These are phyloP conservation scores for Candida sanyiensis DNA, from an alignment of 805 yeast species.

Conservation along the genomic window DNA sequence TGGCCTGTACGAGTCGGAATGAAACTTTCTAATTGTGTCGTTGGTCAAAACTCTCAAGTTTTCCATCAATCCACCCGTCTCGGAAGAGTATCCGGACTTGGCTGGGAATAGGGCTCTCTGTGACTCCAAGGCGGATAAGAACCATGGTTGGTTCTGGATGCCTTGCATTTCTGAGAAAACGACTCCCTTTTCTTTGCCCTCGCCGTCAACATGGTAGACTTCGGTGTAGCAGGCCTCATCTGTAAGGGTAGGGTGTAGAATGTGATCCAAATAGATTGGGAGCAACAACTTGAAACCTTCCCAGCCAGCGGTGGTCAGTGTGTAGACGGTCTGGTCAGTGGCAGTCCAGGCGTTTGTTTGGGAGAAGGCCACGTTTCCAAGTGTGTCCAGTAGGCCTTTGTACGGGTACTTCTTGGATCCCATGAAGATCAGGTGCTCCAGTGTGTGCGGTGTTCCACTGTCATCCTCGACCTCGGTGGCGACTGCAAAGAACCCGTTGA, in stretches of 20 bases:
- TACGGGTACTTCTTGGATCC: slow-evolving; percentile 87
- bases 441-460: slow-evolving; percentile 91
- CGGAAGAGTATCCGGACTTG: slow-evolving; percentile 80
- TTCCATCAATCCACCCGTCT: slow-evolving; percentile 85
- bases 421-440: slow-evolving; percentile 92
- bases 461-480: slow-evolving; percentile 88
- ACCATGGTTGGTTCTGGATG: slow-evolving; percentile 73
- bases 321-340: slow-evolving; percentile 92
- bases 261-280: slow-evolving; percentile 87
- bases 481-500: slow-evolving; percentile 91
- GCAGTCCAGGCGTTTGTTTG: slow-evolving; percentile 96
- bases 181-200: slow-evolving; percentile 90
- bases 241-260: slow-evolving; percentile 77
- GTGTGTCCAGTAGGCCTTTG: slow-evolving; percentile 82
- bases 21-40: slow-evolving; percentile 73
- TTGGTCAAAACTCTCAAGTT: slow-evolving; percentile 70
- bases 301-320: slow-evolving; percentile 92
- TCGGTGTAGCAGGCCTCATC: slow-evolving; percentile 91
- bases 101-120: slow-evolving; percentile 50
- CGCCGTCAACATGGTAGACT: slow-evolving; percentile 90
- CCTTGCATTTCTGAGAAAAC: slow-evolving; percentile 98
- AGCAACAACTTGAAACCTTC: slow-evolving; percentile 79
- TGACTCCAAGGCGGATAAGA: slow-evolving; percentile 51
- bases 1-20: slow-evolving; percentile 65
- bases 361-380: slow-evolving; percentile 80